phyloP scores from a whole-genome alignment of 2,329 filamentous ascomycete species.

The Aspergillus sp. region DNA sequence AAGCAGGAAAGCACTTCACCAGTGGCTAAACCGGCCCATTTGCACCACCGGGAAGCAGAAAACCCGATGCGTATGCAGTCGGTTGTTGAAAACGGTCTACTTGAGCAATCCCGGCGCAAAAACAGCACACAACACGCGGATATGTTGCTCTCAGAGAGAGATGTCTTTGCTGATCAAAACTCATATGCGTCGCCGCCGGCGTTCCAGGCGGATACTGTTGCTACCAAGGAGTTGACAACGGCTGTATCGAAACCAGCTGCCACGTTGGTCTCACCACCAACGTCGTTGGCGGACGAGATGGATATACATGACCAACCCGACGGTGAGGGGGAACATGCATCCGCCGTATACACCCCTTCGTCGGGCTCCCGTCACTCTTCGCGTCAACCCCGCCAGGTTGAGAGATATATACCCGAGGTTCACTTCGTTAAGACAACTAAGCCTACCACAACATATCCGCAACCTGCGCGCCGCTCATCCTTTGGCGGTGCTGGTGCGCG shows the following conservation, averaged over 20 bases:
- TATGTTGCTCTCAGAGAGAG: slow-evolving; percentile 19
- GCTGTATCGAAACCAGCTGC: slow-evolving; percentile 33
- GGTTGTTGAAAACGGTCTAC: slow-evolving; percentile 7
- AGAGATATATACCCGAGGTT: slow-evolving; percentile 40
- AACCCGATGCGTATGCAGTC: slow-evolving; percentile 15
- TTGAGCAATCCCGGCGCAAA: background rate
- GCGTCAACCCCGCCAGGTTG: slow-evolving; percentile 43
- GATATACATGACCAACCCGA: slow-evolving; percentile 36
- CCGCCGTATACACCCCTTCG: slow-evolving; percentile 36
- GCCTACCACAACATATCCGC: slow-evolving; percentile 22
- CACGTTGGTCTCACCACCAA: slow-evolving; percentile 46
- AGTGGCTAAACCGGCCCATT: slow-evolving; percentile 21
- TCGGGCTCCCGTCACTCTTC: slow-evolving; percentile 46
- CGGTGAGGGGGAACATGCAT: slow-evolving; percentile 30
- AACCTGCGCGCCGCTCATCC: slow-evolving; percentile 25
- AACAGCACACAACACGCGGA: slow-evolving; percentile 14
- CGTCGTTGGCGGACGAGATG: slow-evolving; percentile 43
- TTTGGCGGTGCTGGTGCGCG: slow-evolving; percentile 20
- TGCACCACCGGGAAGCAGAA: slow-evolving; percentile 20
- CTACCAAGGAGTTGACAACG: slow-evolving; percentile 28
- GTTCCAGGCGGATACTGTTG: slow-evolving; percentile 35
- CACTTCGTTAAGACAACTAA: slow-evolving; percentile 25
- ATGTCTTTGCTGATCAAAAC: slow-evolving; percentile 22
- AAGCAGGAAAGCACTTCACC: slow-evolving; percentile 37
- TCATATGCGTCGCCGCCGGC: slow-evolving; percentile 40